Percentiles rank a stretch among this genome's conserved stretches.
Evolutionary conservation across 176 grass and related monocot species (phyloP).

Genomic region (Lolium multiflorum): DNA sequence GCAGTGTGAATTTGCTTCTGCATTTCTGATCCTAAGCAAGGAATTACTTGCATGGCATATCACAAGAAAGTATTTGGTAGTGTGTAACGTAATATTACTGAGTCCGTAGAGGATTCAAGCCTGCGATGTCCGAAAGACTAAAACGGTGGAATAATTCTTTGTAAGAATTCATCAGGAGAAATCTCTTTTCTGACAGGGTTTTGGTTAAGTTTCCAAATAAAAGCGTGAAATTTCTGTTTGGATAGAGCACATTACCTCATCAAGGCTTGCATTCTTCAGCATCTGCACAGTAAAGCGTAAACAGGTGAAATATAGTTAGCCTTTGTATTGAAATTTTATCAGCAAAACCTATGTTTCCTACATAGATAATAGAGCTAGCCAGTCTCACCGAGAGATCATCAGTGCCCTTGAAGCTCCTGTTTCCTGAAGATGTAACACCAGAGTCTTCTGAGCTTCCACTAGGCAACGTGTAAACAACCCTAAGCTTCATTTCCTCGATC

Average conservation of each 20-base stretch:
- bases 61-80: background rate
- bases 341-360: background rate
- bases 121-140: background rate
- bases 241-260: constrained; percentile 62
- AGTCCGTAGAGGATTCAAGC: constrained; percentile 1
- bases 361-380: constrained; percentile 8
- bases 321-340: constrained; percentile 16
- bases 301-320: constrained; percentile 39
- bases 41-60: background rate
- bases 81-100: background rate
- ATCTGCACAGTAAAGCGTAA: constrained; percentile 57
- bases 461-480: constrained; percentile 71
- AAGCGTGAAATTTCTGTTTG: constrained; percentile 10
- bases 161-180: constrained; percentile 27
- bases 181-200: constrained; percentile 13
- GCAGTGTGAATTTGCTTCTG: background rate
- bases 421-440: constrained; percentile 61
- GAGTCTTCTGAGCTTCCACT: constrained; percentile 61
- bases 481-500: constrained; percentile 96
- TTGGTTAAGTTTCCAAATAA: constrained; percentile 16
- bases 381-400: constrained; percentile 75
- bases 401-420: constrained; percentile 45
- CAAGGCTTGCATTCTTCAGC: constrained; percentile 81
- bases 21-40: constrained; percentile 20
- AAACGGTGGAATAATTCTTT: background rate